Evolutionary conservation across 2,329 filamentous ascomycete species (phyloP).

Genomic region (Cordyceps farinosa): DNA sequence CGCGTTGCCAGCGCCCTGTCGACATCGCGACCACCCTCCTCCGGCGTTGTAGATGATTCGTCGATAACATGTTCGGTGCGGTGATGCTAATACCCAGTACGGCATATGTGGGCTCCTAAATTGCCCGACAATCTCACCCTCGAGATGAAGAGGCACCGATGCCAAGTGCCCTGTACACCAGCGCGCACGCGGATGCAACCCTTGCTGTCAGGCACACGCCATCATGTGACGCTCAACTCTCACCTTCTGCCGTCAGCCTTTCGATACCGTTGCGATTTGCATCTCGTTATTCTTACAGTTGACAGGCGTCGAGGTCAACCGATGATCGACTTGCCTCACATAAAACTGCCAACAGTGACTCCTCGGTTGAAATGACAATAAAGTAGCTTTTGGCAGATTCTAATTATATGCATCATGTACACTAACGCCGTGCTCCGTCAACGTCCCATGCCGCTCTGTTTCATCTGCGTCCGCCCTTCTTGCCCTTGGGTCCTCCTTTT

Average conservation of each 20-base stretch:
- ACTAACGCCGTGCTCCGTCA: slow-evolving; percentile 16
- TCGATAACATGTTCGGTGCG: neutral
- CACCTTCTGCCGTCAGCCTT: neutral
- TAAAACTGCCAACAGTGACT: neutral
- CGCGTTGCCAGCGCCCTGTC: neutral
- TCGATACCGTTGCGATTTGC: neutral
- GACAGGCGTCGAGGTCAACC: neutral
- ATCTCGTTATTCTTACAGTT: neutral
- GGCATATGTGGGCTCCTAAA: neutral
- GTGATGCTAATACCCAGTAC: neutral
- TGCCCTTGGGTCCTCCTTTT: slow-evolving; percentile 23
- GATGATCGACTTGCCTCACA: neutral
- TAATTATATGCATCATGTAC: slow-evolving; percentile 15
- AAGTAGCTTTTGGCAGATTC: neutral
- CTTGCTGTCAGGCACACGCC: neutral
- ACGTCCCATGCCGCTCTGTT: neutral
- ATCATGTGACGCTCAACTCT: slow-evolving; percentile 6
- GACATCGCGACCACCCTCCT: neutral
- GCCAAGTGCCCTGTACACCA: neutral
- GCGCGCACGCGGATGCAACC: neutral
- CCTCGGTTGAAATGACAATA: neutral
- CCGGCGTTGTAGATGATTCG: slow-evolving; percentile 2
- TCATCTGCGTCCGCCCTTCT: slow-evolving; percentile 18
- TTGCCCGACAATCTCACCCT: neutral
- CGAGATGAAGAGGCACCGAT: neutral